Conservation (phyloP, 805 yeast genomes). For the Metschnikowia noctiluminum region DNA sequence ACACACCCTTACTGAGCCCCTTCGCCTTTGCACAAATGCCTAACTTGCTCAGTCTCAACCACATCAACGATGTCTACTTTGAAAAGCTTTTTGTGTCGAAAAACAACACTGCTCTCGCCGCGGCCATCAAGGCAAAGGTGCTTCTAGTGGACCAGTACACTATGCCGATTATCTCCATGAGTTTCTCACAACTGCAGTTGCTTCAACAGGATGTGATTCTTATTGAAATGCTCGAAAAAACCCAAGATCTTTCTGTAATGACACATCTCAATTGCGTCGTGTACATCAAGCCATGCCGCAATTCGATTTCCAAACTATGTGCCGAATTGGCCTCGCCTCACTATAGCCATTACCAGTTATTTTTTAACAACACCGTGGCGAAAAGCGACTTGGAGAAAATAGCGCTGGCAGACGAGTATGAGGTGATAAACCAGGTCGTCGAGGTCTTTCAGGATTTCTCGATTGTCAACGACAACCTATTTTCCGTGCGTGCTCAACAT, state of each 20-base stretch:
- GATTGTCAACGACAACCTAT: slow-evolving; percentile 68
- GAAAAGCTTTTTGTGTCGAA: slow-evolving; percentile 20
- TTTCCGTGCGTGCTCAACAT: slow-evolving; percentile 44
- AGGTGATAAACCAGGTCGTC: slow-evolving; percentile 68
- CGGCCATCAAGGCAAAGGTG: slow-evolving; percentile 54
- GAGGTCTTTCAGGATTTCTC: slow-evolving; percentile 85
- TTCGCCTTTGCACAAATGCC: background rate
- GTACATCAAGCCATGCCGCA: slow-evolving; percentile 69
- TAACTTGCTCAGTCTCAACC: slow-evolving; percentile 17
- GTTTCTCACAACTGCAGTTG: slow-evolving; percentile 82
- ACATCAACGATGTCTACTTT: slow-evolving; percentile 17
- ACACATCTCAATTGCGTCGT: slow-evolving; percentile 75
- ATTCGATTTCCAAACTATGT: slow-evolving; percentile 55
- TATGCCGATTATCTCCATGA: slow-evolving; percentile 81
- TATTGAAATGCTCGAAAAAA: slow-evolving; percentile 54
- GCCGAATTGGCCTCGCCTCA: slow-evolving; percentile 76
- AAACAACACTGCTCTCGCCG: slow-evolving; percentile 15
- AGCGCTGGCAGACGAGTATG: slow-evolving; percentile 89
- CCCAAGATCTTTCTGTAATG: slow-evolving; percentile 62
- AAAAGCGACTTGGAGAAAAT: slow-evolving; percentile 79
- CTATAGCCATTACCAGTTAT: slow-evolving; percentile 73
- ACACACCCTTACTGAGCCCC: no score
- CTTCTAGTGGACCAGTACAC: slow-evolving; percentile 77
- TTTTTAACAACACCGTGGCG: slow-evolving; percentile 69
- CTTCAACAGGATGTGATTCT: slow-evolving; percentile 81